Percentiles rank a stretch among this genome's conserved stretches.
phyloP scores from a whole-genome alignment of 805 yeast species.

The Saturnispora serradocipensis region DNA sequence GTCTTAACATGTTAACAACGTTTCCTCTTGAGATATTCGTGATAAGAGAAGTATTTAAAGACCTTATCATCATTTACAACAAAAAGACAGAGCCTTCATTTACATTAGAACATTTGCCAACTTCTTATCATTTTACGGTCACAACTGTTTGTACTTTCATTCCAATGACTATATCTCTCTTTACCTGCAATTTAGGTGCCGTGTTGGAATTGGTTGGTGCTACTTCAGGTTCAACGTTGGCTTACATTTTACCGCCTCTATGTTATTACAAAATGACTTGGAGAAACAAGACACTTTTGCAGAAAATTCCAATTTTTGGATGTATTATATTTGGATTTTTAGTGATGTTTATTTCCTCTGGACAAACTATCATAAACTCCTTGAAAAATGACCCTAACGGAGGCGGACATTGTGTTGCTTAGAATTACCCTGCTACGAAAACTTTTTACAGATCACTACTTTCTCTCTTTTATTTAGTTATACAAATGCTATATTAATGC shows the following conservation, averaged over 20 bases:
- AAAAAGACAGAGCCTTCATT: constrained; percentile 12
- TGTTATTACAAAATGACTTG: constrained; percentile 64
- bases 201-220: constrained; percentile 87
- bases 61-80: constrained; percentile 34
- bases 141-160: constrained; percentile 58
- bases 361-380: constrained; percentile 53
- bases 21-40: constrained; percentile 88
- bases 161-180: constrained; percentile 67
- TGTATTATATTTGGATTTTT: constrained; percentile 65
- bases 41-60: constrained; percentile 76
- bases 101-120: constrained; percentile 23
- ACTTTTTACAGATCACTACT: not conserved
- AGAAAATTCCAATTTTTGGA: constrained; percentile 47
- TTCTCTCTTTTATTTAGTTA: not conserved
- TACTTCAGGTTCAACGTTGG: constrained; percentile 86
- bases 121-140: constrained; percentile 46
- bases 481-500: not conserved
- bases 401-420: constrained; percentile 38
- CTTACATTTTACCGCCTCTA: constrained; percentile 83
- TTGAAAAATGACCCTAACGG: constrained; percentile 29
- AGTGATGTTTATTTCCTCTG: constrained; percentile 75
- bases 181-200: constrained; percentile 84
- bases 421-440: not conserved
- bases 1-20: constrained; percentile 86
- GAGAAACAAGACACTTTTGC: constrained; percentile 30